Conservation (phyloP, 345 rosid genomes). For the Dovyalis caffra region DNA sequence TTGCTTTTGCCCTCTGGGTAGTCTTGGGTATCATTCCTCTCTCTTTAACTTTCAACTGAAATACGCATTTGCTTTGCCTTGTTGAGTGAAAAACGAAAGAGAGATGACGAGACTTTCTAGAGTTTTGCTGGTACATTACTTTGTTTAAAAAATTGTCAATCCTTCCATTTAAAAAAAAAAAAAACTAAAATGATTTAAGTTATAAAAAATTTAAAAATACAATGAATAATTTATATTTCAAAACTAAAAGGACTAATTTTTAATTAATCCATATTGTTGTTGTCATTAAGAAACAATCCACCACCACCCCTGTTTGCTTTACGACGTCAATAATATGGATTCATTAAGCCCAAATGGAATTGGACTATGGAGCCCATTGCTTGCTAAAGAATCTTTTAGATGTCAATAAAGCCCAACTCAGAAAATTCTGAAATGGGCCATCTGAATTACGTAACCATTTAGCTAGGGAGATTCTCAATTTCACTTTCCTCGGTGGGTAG, state of each 20-base stretch:
- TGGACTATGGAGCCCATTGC: background rate
- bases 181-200: too few species aligned
- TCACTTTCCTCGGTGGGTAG: background rate
- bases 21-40: slow-evolving; percentile 13
- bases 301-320: too few species aligned
- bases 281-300: too few species aligned
- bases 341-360: background rate
- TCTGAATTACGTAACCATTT: background rate
- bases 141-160: too few species aligned
- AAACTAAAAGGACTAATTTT: too few species aligned
- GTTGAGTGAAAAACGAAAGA: background rate
- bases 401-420: background rate
- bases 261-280: too few species aligned
- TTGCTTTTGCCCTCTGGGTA: slow-evolving; percentile 20
- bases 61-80: background rate
- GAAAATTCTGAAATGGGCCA: background rate
- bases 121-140: too few species aligned
- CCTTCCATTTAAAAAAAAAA: too few species aligned
- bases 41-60: background rate
- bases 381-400: background rate
- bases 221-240: too few species aligned
- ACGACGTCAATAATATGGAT: background rate
- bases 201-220: too few species aligned
- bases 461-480: background rate
- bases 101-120: background rate